phyloP scores from a whole-genome alignment of 1,284 basidiomycete genomes.

The Omphalotus olearius region DNA sequence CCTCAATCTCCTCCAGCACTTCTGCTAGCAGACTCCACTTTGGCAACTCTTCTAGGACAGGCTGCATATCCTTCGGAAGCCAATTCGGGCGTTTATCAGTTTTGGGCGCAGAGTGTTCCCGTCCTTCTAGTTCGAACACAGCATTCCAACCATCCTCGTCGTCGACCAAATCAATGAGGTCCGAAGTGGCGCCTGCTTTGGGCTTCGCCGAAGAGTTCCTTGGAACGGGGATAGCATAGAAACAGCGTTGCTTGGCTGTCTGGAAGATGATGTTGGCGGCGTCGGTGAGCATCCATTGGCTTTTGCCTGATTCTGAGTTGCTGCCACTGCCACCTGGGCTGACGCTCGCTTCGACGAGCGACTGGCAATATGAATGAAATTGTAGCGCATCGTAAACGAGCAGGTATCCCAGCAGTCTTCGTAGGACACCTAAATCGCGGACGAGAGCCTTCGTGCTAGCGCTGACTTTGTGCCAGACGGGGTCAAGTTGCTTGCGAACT shows the following conservation, averaged over 20 bases:
- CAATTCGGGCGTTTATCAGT: conserved; percentile 39
- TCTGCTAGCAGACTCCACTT: conserved; percentile 91
- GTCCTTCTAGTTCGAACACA: conserved; percentile 57
- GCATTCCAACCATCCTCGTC: conserved; percentile 74
- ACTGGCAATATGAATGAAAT: conserved; percentile 92
- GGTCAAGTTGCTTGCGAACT: conserved; percentile 85
- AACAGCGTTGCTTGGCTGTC: conserved; percentile 75
- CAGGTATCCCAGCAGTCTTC: conserved; percentile 83
- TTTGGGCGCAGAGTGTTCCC: conserved; percentile 11
- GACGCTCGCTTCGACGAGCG: conserved; percentile 71
- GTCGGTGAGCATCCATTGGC: conserved; percentile 83
- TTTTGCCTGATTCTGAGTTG: conserved; percentile 7
- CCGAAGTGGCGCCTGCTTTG: background rate
- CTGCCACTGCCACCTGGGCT: background rate
- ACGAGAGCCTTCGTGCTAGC: conserved; percentile 91
- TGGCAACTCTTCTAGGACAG: conserved; percentile 89
- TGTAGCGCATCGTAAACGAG: conserved; percentile 89
- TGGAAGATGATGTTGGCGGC: conserved; percentile 81
- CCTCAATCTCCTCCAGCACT: conserved; percentile 89
- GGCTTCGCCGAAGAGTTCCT: conserved; percentile 1
- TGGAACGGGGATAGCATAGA: conserved; percentile 42
- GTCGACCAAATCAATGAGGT: conserved; percentile 29
- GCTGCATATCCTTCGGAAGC: conserved; percentile 79
- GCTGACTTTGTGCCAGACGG: conserved; percentile 96
- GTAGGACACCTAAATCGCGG: conserved; percentile 80